Percentiles rank a stretch among this genome's conserved stretches.
These are phyloP conservation scores for Hirschioporus abietinus DNA, from an alignment of 768 basidiomycete species.

Conservation along the genomic window DNA sequence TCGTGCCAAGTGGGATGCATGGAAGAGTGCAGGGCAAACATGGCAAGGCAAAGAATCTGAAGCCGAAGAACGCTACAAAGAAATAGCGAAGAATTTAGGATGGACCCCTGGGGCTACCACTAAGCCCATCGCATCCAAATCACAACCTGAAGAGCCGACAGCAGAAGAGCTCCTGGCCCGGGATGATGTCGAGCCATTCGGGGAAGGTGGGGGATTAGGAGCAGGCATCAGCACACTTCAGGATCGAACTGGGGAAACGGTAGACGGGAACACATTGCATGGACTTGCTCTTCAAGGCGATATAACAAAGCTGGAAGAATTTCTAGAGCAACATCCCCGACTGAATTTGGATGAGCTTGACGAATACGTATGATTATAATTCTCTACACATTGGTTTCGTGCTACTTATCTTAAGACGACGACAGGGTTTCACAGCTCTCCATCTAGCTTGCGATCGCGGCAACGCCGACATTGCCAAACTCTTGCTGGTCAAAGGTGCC, in stretches of 20 bases:
- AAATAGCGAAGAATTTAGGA: constrained; percentile 62
- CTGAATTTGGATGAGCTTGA: constrained; percentile 57
- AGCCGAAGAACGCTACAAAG: constrained; percentile 62
- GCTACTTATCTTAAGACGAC: constrained; percentile 8
- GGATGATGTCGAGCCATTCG: constrained; percentile 3
- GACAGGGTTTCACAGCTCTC: constrained; percentile 81
- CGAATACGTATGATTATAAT: constrained; percentile 57
- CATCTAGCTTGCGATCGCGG: constrained; percentile 88
- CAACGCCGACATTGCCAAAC: constrained; percentile 44
- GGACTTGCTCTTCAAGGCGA: constrained; percentile 59
- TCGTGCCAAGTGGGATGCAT: constrained; percentile 86
- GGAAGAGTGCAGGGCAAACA: constrained; percentile 47
- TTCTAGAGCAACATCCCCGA: constrained; percentile 37
- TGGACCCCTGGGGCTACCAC: constrained; percentile 44
- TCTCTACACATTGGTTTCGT: neutral
- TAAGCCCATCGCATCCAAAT: neutral
- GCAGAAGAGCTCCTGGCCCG: neutral
- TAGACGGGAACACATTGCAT: constrained; percentile 46
- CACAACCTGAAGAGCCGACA: constrained; percentile 1
- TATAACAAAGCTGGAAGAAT: constrained; percentile 34
- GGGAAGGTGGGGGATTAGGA: constrained; percentile 48
- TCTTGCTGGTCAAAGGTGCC: constrained; percentile 62
- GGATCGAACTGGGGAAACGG: constrained; percentile 27
- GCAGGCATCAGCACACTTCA: constrained; percentile 57
- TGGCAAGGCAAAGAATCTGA: constrained; percentile 38